These are phyloP conservation scores for Trifolium repens DNA, from an alignment of 306 rosid species.

Conservation along the genomic window DNA sequence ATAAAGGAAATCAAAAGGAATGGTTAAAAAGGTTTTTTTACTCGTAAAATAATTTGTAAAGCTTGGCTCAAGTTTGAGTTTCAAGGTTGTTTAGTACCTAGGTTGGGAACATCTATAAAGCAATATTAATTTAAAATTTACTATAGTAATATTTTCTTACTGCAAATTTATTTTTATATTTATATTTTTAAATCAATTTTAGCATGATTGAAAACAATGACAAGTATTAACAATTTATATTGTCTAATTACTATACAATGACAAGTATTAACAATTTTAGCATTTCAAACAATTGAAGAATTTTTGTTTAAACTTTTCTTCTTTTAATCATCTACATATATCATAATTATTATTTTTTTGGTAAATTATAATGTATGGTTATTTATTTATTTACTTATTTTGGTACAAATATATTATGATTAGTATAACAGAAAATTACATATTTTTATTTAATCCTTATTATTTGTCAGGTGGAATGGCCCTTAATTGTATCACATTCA, in stretches of 20 bases:
- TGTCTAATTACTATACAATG: not conserved
- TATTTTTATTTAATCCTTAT: not conserved
- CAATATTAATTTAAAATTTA: not conserved
- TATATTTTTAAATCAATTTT: too few species aligned
- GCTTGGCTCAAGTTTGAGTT: constrained; percentile 14
- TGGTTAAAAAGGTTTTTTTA: constrained; percentile 11
- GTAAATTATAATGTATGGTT: not conserved
- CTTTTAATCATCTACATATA: not conserved
- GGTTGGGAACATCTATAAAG: not conserved
- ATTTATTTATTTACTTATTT: not conserved
- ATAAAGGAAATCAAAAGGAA: constrained; percentile 31
- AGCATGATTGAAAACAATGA: not conserved
- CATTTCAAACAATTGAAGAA: not conserved
- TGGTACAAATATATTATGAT: not conserved
- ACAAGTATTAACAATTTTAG: not conserved
- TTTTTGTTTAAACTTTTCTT: not conserved
- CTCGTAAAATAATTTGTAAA: constrained; percentile 17
- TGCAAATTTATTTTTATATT: not conserved
- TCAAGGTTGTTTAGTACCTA: constrained; percentile 5
- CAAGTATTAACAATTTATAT: not conserved
- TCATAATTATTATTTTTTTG: not conserved
- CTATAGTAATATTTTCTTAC: not conserved
- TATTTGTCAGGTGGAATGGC: constrained; percentile 74
- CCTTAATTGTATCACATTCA: constrained; percentile 66
- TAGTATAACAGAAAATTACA: not conserved